These are phyloP conservation scores for Perkinsus olseni DNA, from an alignment of 169 alveolate genomes.

Conservation along the genomic window DNA sequence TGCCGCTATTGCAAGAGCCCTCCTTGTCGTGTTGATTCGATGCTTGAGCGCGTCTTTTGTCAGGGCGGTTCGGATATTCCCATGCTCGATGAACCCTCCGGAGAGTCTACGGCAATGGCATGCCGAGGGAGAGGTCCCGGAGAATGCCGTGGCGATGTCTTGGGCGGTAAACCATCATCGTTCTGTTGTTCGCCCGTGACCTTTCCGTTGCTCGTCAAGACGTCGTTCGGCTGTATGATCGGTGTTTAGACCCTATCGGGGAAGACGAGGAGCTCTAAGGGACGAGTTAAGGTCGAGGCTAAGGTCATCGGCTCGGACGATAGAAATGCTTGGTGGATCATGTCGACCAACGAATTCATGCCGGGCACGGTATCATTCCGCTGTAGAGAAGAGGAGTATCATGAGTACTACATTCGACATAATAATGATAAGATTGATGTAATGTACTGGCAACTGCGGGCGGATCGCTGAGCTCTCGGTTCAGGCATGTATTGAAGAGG, in stretches of 20 bases:
- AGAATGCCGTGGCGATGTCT: background rate
- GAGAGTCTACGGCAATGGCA: background rate
- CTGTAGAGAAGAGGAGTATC: background rate
- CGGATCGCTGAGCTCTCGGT: background rate
- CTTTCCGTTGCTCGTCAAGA: too few relatives aligned
- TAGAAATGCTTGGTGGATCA: background rate
- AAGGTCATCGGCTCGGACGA: background rate
- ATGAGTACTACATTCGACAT: background rate
- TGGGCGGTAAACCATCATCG: background rate
- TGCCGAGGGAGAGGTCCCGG: background rate
- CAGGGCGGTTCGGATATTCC: background rate
- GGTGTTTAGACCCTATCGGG: background rate
- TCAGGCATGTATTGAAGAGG: background rate
- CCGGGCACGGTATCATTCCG: background rate
- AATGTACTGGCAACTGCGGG: background rate
- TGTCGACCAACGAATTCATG: background rate
- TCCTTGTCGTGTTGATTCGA: too few relatives aligned
- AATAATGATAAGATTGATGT: background rate
- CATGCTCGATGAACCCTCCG: background rate
- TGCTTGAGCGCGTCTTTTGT: background rate
- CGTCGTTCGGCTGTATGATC: too few relatives aligned
- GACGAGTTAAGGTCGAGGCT: background rate
- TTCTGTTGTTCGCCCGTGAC: too few relatives aligned
- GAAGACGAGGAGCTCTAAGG: background rate
- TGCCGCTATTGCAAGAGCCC: too few relatives aligned